phyloP scores from a whole-genome alignment of 2,329 filamentous ascomycete genomes.

The Xylariaceae sp. region DNA sequence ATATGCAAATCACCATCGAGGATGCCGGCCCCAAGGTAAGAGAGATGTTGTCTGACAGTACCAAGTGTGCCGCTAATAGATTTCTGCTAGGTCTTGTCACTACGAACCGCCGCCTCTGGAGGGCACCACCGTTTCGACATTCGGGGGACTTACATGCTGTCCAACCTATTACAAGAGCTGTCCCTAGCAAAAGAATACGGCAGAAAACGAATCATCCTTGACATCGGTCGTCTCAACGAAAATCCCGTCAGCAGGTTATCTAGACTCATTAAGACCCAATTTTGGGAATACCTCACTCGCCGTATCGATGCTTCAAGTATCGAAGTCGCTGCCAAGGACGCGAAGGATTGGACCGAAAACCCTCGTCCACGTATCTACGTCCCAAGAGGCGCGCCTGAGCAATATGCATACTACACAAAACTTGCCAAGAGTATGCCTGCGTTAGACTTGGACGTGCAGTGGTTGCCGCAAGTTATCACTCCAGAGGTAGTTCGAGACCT shows the following conservation, averaged over 20 bases:
- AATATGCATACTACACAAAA: conserved; percentile 82
- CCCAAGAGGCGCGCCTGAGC: conserved; percentile 76
- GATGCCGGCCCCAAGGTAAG: conserved; percentile 81
- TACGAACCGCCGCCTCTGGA: conserved; percentile 81
- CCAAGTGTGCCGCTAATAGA: conserved; percentile 5
- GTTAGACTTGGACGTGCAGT: conserved; percentile 80
- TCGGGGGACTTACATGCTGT: conserved; percentile 94
- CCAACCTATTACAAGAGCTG: conserved; percentile 92
- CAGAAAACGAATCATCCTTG: conserved; percentile 82
- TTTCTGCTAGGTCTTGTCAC: conserved; percentile 62
- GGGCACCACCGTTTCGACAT: conserved; percentile 87
- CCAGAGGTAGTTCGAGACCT: conserved; percentile 76
- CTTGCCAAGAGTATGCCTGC: conserved; percentile 77
- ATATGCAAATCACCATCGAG: conserved; percentile 97
- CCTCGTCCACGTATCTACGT: conserved; percentile 90
- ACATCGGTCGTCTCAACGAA: conserved; percentile 87
- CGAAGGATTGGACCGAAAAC: conserved; percentile 92
- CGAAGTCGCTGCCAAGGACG: conserved; percentile 79
- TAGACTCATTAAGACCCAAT: conserved; percentile 81
- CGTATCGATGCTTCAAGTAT: conserved; percentile 87
- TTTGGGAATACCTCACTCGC: conserved; percentile 88
- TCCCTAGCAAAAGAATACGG: conserved; percentile 88
- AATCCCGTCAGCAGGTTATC: conserved; percentile 88
- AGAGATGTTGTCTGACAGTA: neutral
- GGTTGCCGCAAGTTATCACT: conserved; percentile 73